These are phyloP conservation scores for Gossypium trilobum DNA, from an alignment of 441 rosid genomes.

Conservation along the genomic window DNA sequence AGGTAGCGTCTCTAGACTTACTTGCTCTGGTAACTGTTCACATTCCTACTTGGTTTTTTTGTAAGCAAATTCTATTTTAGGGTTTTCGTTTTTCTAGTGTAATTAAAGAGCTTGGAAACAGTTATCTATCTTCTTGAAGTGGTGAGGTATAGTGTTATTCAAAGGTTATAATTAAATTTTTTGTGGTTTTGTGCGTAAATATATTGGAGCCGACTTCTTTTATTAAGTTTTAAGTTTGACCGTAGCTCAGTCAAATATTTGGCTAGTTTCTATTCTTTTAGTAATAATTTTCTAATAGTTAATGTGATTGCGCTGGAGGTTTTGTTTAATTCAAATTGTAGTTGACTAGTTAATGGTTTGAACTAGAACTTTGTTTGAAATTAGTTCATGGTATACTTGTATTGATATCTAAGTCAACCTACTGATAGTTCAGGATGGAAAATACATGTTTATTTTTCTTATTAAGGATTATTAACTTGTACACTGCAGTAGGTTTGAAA, in stretches of 20 bases:
- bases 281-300: neutral
- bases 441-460: neutral
- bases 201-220: neutral
- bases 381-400: neutral
- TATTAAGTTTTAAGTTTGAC: neutral
- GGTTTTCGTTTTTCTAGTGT: neutral
- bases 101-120: neutral
- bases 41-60: slow-evolving; percentile 39
- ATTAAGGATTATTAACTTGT: neutral
- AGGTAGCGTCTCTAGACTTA: slow-evolving; percentile 96
- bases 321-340: neutral
- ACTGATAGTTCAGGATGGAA: neutral
- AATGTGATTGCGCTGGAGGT: neutral
- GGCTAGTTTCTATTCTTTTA: neutral
- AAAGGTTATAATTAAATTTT: neutral
- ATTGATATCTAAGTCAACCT: slow-evolving; percentile 4
- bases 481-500: neutral
- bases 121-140: neutral
- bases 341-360: slow-evolving; percentile 5
- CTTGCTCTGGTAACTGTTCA: slow-evolving; percentile 80
- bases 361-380: neutral
- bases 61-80: neutral
- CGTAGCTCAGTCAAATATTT: neutral
- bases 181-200: neutral
- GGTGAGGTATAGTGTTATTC: neutral